Percentiles rank a stretch among this genome's conserved stretches.
These are phyloP conservation scores for Flueggea neowawraea DNA, from an alignment of 441 rosid genomes.

Conservation along the genomic window DNA sequence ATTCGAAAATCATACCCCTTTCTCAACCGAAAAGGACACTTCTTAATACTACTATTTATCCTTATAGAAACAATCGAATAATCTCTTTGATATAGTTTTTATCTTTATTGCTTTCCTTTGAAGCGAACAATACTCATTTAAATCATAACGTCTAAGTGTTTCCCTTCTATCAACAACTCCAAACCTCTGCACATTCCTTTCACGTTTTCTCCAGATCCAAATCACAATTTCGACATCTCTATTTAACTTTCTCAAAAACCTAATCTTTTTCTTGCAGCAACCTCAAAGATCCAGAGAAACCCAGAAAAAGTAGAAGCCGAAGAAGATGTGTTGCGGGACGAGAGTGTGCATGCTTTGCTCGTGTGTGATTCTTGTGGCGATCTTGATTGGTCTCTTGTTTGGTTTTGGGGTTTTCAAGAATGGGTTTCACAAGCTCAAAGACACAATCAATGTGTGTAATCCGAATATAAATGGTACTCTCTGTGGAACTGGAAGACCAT, in stretches of 20 bases:
- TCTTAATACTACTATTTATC: too few relatives aligned
- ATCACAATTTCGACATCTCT: slow-evolving; percentile 6
- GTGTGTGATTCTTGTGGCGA: slow-evolving; percentile 52
- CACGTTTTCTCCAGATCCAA: slow-evolving; percentile 9
- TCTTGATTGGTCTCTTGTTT: slow-evolving; percentile 59
- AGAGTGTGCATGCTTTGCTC: slow-evolving; percentile 66
- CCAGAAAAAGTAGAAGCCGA: too few relatives aligned
- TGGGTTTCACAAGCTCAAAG: slow-evolving; percentile 62
- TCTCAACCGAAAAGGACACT: too few relatives aligned
- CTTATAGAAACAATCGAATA: too few relatives aligned
- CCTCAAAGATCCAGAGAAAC: slow-evolving; percentile 4
- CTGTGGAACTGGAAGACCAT: slow-evolving; percentile 24
- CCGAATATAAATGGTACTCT: not conserved
- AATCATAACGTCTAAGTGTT: slow-evolving; percentile 19
- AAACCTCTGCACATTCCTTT: not conserved
- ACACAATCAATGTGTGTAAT: slow-evolving; percentile 32
- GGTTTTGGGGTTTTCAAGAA: slow-evolving; percentile 82
- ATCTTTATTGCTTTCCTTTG: slow-evolving; percentile 18
- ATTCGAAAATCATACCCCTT: too few relatives aligned
- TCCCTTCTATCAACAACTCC: not conserved
- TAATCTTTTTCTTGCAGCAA: too few relatives aligned
- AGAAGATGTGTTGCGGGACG: slow-evolving; percentile 65
- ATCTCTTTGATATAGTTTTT: too few relatives aligned
- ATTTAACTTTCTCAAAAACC: not conserved
- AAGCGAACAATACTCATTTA: slow-evolving; percentile 19